Percentiles rank a stretch among this genome's conserved stretches.
Conservation (phyloP, 495 filamentous ascomycete genomes). For the Articulospora tetracladia region DNA sequence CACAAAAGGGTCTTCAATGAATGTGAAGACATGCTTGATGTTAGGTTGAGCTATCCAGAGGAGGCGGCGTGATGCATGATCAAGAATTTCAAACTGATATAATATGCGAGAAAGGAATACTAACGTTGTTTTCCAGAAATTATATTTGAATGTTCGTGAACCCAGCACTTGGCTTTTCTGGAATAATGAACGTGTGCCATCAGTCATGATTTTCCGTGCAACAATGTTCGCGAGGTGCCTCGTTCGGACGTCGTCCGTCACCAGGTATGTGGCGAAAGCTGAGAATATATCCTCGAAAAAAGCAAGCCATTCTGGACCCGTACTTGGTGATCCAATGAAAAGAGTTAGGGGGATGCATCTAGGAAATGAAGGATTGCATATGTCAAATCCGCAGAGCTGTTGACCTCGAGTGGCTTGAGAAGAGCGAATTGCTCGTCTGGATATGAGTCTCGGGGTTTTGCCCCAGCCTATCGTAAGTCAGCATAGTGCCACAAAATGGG, state of each 20-base stretch:
- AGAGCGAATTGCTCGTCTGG: slow-evolving; percentile 18
- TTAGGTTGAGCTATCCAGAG: no score
- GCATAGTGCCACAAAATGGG: background rate
- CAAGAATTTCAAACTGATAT: no score
- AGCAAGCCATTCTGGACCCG: slow-evolving; percentile 30
- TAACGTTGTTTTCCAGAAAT: slow-evolving; percentile 53
- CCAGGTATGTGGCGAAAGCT: slow-evolving; percentile 46
- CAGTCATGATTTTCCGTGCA: slow-evolving; percentile 42
- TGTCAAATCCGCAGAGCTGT: slow-evolving; percentile 28
- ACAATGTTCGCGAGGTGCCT: slow-evolving; percentile 40
- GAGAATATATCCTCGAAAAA: slow-evolving; percentile 48
- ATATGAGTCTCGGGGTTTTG: slow-evolving; percentile 15
- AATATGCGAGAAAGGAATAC: slow-evolving; percentile 17
- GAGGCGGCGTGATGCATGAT: no score
- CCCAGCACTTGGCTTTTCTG: slow-evolving; percentile 10
- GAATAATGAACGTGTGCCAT: slow-evolving; percentile 28
- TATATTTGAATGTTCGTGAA: slow-evolving; percentile 31
- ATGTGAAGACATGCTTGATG: no score
- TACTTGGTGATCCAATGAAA: slow-evolving; percentile 38
- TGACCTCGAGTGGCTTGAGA: slow-evolving; percentile 13
- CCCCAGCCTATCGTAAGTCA: slow-evolving; percentile 7
- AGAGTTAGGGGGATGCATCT: slow-evolving; percentile 44
- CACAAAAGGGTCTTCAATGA: no score
- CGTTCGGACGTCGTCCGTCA: slow-evolving; percentile 46
- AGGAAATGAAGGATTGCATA: slow-evolving; percentile 50